phyloP scores from a whole-genome alignment of 495 filamentous ascomycete species.

The Penicillium simplicissimum region DNA sequence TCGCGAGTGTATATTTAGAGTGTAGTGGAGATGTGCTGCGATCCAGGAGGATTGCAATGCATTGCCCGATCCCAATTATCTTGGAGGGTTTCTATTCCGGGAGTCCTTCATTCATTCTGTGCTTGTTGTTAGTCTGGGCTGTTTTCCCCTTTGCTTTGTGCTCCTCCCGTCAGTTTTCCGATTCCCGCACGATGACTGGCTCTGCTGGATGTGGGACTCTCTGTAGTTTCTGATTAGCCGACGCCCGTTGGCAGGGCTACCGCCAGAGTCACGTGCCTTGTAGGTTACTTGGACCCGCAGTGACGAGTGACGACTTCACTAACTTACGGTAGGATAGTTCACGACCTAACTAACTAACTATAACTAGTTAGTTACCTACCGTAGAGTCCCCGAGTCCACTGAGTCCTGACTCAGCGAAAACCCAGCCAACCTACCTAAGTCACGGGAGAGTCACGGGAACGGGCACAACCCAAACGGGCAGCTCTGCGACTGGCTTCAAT shows the following conservation, averaged over 20 bases:
- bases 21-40: neutral
- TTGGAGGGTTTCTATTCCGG: neutral
- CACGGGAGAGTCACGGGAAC: neutral
- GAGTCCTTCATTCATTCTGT: neutral
- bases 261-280: conserved; percentile 1
- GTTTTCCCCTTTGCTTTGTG: neutral
- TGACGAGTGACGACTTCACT: no score
- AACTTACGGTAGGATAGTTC: no score
- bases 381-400: no score
- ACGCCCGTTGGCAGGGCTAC: conserved; percentile 29
- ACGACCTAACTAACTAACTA: no score
- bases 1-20: neutral
- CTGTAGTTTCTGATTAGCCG: conserved; percentile 15
- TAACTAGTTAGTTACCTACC: no score
- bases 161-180: conserved; percentile 4
- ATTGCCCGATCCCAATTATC: neutral
- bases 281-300: neutral
- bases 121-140: neutral
- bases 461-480: conserved; percentile 2
- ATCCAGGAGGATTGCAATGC: neutral
- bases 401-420: conserved; percentile 10
- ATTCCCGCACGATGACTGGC: conserved; percentile 20
- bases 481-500: neutral
- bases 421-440: neutral
- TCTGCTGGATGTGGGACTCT: conserved; percentile 8